phyloP scores from a whole-genome alignment of 2,329 filamentous ascomycete genomes.

The Phoma sp. region DNA sequence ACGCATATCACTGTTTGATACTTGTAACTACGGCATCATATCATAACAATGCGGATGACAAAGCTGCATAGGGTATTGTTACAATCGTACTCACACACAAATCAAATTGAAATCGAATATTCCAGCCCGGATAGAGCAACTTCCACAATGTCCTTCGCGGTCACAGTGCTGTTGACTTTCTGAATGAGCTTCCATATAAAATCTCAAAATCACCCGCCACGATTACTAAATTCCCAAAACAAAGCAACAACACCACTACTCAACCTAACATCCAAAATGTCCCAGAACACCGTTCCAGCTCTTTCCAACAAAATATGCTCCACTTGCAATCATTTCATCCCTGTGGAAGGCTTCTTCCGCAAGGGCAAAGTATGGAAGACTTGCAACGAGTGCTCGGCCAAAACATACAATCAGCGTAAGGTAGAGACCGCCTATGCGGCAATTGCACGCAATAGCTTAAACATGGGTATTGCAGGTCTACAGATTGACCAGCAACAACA shows the following conservation, averaged over 20 bases:
- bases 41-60: too few species aligned
- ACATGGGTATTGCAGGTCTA: not conserved
- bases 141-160: not conserved
- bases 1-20: too few species aligned
- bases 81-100: too few species aligned
- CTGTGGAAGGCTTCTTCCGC: not conserved
- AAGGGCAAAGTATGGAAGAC: not conserved
- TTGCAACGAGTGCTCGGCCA: slow-evolving; percentile 1
- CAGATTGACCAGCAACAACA: not conserved
- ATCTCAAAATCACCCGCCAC: not conserved
- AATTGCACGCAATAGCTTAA: not conserved
- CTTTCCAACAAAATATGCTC: not conserved
- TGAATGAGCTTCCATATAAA: not conserved
- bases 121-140: not conserved
- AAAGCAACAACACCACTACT: not conserved
- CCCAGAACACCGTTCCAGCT: too few species aligned
- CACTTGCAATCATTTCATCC: not conserved
- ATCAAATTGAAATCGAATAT: not conserved
- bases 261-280: too few species aligned
- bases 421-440: not conserved
- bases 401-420: not conserved
- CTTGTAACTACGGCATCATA: too few species aligned
- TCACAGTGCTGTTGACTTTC: not conserved
- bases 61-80: too few species aligned
- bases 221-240: not conserved